phyloP scores from a whole-genome alignment of 257 asterid species.

The Fraxinus quadrangulata region DNA sequence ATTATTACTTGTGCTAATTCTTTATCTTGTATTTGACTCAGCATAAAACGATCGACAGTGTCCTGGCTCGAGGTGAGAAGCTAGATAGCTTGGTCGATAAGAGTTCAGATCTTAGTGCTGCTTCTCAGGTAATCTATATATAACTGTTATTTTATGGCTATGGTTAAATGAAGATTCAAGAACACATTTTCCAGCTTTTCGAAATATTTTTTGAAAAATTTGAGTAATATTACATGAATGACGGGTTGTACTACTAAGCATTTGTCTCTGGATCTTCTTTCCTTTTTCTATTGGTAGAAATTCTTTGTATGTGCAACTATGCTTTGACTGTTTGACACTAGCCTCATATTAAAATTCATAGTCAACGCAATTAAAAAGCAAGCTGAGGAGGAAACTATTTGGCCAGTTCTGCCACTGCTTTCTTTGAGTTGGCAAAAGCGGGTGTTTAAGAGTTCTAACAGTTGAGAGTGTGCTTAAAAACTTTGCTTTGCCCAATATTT shows the following conservation, averaged over 20 bases:
- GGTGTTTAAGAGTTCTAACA: neutral
- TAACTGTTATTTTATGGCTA: neutral
- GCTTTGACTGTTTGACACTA: neutral
- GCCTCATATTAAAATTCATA: neutral
- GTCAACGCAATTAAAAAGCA: neutral
- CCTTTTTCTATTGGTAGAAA: neutral
- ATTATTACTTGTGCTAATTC: neutral
- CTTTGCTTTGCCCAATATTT: neutral
- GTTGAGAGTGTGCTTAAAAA: neutral
- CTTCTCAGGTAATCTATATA: conserved; percentile 42
- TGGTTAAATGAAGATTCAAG: neutral
- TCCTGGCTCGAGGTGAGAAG: conserved; percentile 50
- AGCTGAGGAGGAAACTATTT: neutral
- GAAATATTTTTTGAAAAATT: no score
- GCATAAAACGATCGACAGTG: conserved; percentile 60
- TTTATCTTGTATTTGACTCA: conserved; percentile 22
- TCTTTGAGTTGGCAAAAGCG: neutral
- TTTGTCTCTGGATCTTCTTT: neutral
- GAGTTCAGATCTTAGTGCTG: conserved; percentile 56
- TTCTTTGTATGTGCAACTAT: neutral
- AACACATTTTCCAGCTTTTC: neutral
- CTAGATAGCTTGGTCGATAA: conserved; percentile 56
- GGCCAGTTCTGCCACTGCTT: neutral
- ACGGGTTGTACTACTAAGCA: neutral
- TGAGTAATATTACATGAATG: neutral